Conservation (phyloP, 2,329 filamentous ascomycete species). For the Hypoxylon sp. region DNA sequence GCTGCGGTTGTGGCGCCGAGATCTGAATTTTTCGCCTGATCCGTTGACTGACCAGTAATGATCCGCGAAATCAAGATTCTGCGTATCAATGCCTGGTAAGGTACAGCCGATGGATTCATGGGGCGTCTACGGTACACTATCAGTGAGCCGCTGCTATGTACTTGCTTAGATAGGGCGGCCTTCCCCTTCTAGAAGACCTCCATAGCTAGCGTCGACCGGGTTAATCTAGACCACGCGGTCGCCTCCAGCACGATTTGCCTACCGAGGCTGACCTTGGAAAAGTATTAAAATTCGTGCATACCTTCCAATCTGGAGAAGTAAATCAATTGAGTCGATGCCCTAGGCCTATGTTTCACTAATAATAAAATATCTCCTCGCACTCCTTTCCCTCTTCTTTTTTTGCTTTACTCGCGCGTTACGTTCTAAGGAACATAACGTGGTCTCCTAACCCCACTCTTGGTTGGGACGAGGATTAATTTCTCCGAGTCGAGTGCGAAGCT, state of each 20-base stretch:
- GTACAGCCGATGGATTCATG: constrained; percentile 23
- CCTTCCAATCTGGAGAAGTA: constrained; percentile 30
- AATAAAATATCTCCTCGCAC: constrained; percentile 27
- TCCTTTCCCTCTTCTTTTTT: constrained; percentile 28
- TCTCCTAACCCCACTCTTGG: constrained; percentile 33
- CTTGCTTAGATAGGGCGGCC: constrained; percentile 49
- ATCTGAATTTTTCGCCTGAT: constrained; percentile 18
- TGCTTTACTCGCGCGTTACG: constrained; percentile 31
- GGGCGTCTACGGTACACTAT: constrained; percentile 1
- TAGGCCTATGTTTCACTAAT: constrained; percentile 36
- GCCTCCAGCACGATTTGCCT: constrained; percentile 44
- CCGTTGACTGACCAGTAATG: constrained; percentile 30
- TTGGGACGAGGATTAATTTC: constrained; percentile 35
- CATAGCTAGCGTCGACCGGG: constrained; percentile 49
- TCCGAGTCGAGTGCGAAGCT: constrained; percentile 30
- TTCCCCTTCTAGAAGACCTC: constrained; percentile 54
- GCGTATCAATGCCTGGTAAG: constrained; percentile 17
- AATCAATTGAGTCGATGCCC: constrained; percentile 30
- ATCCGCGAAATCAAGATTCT: constrained; percentile 25
- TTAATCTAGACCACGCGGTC: constrained; percentile 50
- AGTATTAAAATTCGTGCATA: constrained; percentile 42
- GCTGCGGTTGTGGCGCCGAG: constrained; percentile 26
- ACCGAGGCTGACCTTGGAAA: constrained; percentile 42
- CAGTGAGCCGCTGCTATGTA: constrained; percentile 27
- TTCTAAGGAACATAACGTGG: constrained; percentile 38